Conservation (phyloP, 371 early-diverging fungal genomes). For the Globomyces sp. region DNA sequence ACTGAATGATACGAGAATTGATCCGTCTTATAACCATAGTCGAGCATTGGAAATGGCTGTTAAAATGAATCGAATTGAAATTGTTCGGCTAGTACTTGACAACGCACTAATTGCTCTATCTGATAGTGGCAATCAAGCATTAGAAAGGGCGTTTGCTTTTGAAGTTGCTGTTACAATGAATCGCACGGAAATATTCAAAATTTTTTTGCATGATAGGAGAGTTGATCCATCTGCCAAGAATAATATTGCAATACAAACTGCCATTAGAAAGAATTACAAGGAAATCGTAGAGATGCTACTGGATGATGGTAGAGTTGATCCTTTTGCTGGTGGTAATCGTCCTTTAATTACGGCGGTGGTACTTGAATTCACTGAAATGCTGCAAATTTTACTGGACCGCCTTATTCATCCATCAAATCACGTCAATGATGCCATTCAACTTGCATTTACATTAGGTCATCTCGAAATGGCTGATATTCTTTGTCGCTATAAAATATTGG, state of each 20-base stretch:
- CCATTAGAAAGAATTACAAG: conserved; percentile 1
- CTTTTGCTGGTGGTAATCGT: conserved; percentile 1
- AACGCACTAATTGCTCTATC: background rate
- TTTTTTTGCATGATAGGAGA: background rate
- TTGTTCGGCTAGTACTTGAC: background rate
- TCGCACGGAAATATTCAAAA: background rate
- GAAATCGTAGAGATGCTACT: conserved; percentile 9
- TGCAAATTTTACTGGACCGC: too few relatives aligned
- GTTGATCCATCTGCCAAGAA: conserved; percentile 21
- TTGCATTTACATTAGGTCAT: background rate
- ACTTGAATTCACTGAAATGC: too few relatives aligned
- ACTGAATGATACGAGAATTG: background rate
- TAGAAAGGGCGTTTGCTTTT: too few relatives aligned
- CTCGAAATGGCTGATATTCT: too few relatives aligned
- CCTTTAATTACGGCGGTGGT: background rate
- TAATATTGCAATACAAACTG: background rate
- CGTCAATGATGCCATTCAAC: conserved; percentile 6
- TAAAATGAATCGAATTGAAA: background rate
- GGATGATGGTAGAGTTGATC: conserved; percentile 10
- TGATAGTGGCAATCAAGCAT: too few relatives aligned
- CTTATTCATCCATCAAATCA: background rate
- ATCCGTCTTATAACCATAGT: conserved; percentile 1
- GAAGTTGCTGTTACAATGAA: too few relatives aligned
- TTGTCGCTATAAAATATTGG: too few relatives aligned
- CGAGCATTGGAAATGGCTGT: background rate